Conservation (phyloP, 1,284 basidiomycete genomes). For the Leccinum fallax region DNA sequence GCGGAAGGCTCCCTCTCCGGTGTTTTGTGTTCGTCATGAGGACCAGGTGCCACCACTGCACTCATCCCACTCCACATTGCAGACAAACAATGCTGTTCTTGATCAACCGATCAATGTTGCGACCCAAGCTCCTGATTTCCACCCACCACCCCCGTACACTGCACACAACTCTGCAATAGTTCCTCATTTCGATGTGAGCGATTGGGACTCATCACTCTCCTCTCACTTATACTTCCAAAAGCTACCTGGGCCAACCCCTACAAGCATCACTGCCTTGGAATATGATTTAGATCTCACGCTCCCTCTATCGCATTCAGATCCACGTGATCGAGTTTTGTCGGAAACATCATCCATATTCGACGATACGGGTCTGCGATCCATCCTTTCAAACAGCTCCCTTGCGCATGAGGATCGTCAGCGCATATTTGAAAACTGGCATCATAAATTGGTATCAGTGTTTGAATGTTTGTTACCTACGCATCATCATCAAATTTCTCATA, state of each 20-base stretch:
- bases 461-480: neutral
- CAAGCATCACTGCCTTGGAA: neutral
- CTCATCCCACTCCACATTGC: neutral
- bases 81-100: neutral
- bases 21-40: neutral
- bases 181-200: neutral
- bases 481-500: neutral
- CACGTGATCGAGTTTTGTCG: neutral
- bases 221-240: neutral
- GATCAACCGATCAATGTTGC: neutral
- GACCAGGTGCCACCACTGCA: neutral
- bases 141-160: neutral
- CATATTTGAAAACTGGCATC: neutral
- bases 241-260: neutral
- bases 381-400: constrained; percentile 1
- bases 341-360: neutral
- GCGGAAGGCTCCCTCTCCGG: neutral
- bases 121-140: neutral
- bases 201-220: neutral
- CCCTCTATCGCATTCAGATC: neutral
- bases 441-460: neutral
- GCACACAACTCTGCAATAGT: neutral
- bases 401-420: neutral
- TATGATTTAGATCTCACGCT: neutral
- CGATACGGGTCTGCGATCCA: neutral